Evolutionary conservation across 306 rosid species (phyloP).

Genomic region (Delonix regia): DNA sequence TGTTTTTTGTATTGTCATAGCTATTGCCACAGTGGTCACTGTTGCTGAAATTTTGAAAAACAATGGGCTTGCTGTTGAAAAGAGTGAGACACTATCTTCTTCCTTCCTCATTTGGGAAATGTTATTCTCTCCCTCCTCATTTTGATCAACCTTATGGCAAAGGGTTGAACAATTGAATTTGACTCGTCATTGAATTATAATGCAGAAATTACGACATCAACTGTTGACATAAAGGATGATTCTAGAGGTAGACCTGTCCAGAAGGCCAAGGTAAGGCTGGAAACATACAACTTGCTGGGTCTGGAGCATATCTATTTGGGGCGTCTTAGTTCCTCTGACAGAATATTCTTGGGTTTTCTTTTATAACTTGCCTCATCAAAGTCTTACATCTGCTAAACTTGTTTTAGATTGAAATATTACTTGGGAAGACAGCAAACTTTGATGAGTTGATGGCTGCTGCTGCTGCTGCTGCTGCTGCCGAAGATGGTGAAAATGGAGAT

Average conservation of each 20-base stretch:
- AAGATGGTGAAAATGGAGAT: slow-evolving; percentile 59
- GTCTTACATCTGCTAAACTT: slow-evolving; percentile 14
- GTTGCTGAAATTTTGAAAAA: slow-evolving; percentile 83
- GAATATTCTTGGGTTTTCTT: slow-evolving; percentile 6
- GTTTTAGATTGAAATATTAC: slow-evolving; percentile 69
- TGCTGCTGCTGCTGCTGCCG: slow-evolving; percentile 55
- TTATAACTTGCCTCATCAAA: neutral
- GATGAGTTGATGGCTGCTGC: slow-evolving; percentile 83
- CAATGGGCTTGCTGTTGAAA: slow-evolving; percentile 77
- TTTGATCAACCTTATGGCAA: neutral
- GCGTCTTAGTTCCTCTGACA: neutral
- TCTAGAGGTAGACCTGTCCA: slow-evolving; percentile 71
- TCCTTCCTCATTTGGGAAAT: neutral
- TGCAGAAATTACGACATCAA: slow-evolving; percentile 68
- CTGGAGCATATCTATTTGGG: neutral
- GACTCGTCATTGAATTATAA: slow-evolving; percentile 6
- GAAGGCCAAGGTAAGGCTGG: slow-evolving; percentile 68
- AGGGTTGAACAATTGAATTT: neutral
- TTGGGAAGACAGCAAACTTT: slow-evolving; percentile 72
- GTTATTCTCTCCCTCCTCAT: neutral
- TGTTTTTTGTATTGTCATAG: slow-evolving; percentile 39
- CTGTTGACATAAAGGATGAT: slow-evolving; percentile 76
- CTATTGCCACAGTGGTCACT: slow-evolving; percentile 81
- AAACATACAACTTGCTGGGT: neutral
- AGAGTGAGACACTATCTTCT: slow-evolving; percentile 51